These are phyloP conservation scores for Hypoxylon rickii DNA, from an alignment of 495 filamentous ascomycete species.

Conservation along the genomic window DNA sequence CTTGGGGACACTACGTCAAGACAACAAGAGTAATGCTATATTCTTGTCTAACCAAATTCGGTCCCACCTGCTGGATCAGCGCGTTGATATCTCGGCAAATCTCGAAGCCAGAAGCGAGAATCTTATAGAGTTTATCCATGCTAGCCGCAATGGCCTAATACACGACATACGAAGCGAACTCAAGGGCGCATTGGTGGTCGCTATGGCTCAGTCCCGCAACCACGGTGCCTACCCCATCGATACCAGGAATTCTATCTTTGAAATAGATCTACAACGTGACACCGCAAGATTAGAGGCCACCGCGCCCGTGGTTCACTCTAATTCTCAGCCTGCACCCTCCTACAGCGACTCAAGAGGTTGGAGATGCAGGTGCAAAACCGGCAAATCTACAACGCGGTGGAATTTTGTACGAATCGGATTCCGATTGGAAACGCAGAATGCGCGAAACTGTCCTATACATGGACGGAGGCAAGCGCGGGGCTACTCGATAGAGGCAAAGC, in stretches of 20 bases:
- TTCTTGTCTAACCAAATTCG: too few species aligned
- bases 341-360: neutral
- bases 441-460: neutral
- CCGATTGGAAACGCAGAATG: neutral
- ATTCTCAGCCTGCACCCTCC: too few species aligned
- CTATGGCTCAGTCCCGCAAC: neutral
- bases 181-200: neutral
- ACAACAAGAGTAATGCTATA: too few species aligned
- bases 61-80: too few species aligned
- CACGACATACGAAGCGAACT: too few species aligned
- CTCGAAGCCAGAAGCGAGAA: too few species aligned
- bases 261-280: neutral
- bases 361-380: constrained; percentile 4
- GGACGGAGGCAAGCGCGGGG: neutral
- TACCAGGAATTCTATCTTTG: neutral
- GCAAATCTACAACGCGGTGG: neutral
- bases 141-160: too few species aligned
- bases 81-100: too few species aligned
- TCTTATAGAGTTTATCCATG: too few species aligned
- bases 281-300: constrained; percentile 1
- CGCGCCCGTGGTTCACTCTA: neutral
- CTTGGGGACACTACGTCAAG: too few species aligned
- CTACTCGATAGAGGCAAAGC: constrained; percentile 3
- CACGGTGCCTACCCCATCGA: neutral
- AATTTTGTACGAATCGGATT: neutral